Percentiles rank a stretch among this genome's conserved stretches.
Conservation (phyloP, 164 flowering plant species). For the Litsea cubeba region DNA sequence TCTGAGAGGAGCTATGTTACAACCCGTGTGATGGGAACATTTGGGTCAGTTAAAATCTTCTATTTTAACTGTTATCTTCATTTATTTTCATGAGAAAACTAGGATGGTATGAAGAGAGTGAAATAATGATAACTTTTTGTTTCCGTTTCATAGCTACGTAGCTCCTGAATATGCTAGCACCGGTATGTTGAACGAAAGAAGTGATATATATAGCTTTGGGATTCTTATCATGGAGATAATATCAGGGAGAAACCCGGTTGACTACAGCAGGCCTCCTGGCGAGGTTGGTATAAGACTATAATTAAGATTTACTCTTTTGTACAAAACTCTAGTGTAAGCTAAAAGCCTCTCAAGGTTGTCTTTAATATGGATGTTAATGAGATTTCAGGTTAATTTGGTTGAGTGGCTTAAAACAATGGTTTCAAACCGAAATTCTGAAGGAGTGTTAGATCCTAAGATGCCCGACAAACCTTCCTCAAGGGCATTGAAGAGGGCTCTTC, state of each 20-base stretch:
- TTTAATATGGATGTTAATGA: neutral
- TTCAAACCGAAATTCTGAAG: conserved; percentile 59
- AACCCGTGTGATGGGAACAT: conserved; percentile 94
- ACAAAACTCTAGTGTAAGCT: conserved; percentile 1
- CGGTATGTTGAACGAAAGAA: conserved; percentile 84
- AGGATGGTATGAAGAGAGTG: neutral
- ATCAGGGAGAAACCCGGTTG: conserved; percentile 84
- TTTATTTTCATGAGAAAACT: neutral
- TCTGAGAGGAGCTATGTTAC: conserved; percentile 79
- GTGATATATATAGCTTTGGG: conserved; percentile 88
- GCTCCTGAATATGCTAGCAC: conserved; percentile 94
- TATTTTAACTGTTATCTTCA: neutral
- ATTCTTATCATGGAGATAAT: conserved; percentile 87
- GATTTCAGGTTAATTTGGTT: conserved; percentile 68
- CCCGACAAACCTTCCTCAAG: conserved; percentile 67
- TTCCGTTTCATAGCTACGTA: conserved; percentile 53
- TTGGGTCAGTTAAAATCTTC: conserved; percentile 42
- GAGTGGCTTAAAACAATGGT: conserved; percentile 88
- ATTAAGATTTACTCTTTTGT: neutral
- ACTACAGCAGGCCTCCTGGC: conserved; percentile 74
- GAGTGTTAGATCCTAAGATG: conserved; percentile 69
- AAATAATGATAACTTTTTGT: neutral
- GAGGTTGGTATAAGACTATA: conserved; percentile 46
- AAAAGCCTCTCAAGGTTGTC: neutral
- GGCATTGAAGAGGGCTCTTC: conserved; percentile 67